Evolutionary conservation across 192 early-diverging fungal species (phyloP), one percentile per base, ranked within the genome.

Genomic region (Phycomyces nitens): DNA sequence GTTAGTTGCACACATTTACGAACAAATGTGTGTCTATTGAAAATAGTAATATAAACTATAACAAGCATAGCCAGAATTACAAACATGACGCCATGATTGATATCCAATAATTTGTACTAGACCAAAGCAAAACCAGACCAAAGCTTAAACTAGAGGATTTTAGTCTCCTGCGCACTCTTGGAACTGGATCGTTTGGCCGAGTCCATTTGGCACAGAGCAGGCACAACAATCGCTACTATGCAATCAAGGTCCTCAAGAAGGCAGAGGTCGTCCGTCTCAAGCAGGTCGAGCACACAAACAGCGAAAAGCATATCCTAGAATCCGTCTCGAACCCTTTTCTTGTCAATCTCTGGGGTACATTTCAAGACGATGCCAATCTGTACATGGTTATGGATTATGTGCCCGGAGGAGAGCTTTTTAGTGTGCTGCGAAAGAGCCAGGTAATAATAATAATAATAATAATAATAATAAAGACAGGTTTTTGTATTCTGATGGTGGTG

Each of bases 221-320:
- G 62, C 69, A 79, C 42, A 94, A 89, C 39, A 84, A 85, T 49
- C 84, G 88, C 62, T 95, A 89, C 82, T 96, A 94, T 72, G 95
- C 96, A 5, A 99, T 97, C 87, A 99, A 99, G 73, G 95, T 95
- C 5, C 80, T 99, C 49, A 89, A 88, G 60, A 99, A 99, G 75
- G 74, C 84, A 39, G 93, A 99, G 61, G 93, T 99, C 7, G 93
- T 99, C 47, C 89, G 90, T 56, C 82, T 94, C 71, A 93, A 94
- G 74, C 96, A 99, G 72, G 94, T 99, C 11, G 95, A 99, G 80
- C 95, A 99, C 69, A 97, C 94, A 29, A 91, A 96, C 66, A 99
- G 96, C 79, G 96, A 99, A 79, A 94, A 94, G 68, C 81, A 84
- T 57, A 96, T 99, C 66, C 79, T 99, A 18, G 94, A 93, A 65